Base-by-base conservation (phyloP, 2,329 filamentous ascomycete genomes). In the Colletotrichum abscissum region DNA sequence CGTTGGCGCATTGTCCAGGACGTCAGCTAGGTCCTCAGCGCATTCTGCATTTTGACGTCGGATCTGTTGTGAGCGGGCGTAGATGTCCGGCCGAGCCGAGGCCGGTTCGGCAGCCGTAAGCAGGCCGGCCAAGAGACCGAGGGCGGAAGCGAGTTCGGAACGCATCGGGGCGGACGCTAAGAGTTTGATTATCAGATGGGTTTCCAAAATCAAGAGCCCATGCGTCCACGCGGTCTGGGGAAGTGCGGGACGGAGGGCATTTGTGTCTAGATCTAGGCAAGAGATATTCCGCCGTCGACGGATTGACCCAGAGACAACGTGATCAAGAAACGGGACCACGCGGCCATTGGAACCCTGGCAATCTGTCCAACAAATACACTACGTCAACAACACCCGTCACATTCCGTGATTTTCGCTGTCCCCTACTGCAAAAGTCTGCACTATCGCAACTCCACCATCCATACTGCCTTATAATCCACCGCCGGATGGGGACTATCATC, bases 1-100 rank as follows among this genome's bases (percentile, higher is more conserved):
- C 0, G 71, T 73, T 2, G 71, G 71, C 26, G 71, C 71, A 9
- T 73, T 58, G 1, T 73, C 71, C n/a, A 73, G 19, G 14, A 73
- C 65, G 28, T 73, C 71, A 2, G 60, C 60, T 8, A 73, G 16
- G 35, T 73, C 71, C 22, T 73, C 71, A n/a, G 56, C 2, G 7
- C 71, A 73, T 4, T 73, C 70, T 11, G 19, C 28, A 1, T 65
- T 56, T n/a, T 73, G 67, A 3, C 67, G 71, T 11, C 71, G 67
- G 4, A 73, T 56, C 16, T 70, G 67, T 22, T 63, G 60, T 1
- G 62, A 70, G 11, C 71, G 28, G 42, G 49, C 69, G 24, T 62
- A 67, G 1, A 66, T 14, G 8, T 73, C 60, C 3, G 71, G 71
- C 49, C 71, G 71, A 38, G 60, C 67, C 8, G 56, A 35, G 12